Evolutionary conservation across 495 filamentous ascomycete genomes (phyloP), one percentile per base, ranked within the genome.

Genomic region (Penicillium cinerascens): DNA sequence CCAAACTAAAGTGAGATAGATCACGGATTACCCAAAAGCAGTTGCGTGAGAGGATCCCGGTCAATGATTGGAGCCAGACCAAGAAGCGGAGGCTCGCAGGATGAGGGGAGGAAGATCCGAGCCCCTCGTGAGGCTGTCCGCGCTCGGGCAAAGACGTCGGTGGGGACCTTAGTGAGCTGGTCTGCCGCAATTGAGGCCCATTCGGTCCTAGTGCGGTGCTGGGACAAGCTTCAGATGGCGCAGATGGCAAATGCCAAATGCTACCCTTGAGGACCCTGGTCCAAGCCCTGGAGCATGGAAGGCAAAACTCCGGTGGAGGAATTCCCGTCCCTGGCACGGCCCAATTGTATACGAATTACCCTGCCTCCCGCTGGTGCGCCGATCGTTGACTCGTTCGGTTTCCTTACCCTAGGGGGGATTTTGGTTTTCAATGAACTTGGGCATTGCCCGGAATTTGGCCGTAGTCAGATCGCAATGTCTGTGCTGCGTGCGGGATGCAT

Each of bases 1-100:
- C n/a, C 17, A 13, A 26, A 18, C 25, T n/a, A 20, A 35, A 44
- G 46, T 39, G 15, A 18, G 27, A 47, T 33, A 41, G 49, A 52
- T 57, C 45, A 53, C 47, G 51, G 55, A 57, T 65, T 62, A 59
- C 51, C 63, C 63, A 52, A 52, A 43, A 51, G 59, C 53, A 58
- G 57, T 42, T 50, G 37, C 35, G 61, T 57, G 55, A 59, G 47
- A 16, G 17, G 22, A 49, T 52, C 11, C 23, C n/a, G 17, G 36
- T 25, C 49, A 48, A 47, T 43, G 22, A 55, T 52, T 58, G 58
- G 18, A n/a, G n/a, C n/a, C 37, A 16, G 37, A 17, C 16, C 18
- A 17, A 6, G 2, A 49, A 47, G 39, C 16, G 35, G 47, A 61
- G 44, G 21, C 36, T 42, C 33, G 36, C 26, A 29, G 22, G 51